These are phyloP conservation scores for Panus rudis DNA, from an alignment of 768 basidiomycete genomes.

Conservation along the genomic window DNA sequence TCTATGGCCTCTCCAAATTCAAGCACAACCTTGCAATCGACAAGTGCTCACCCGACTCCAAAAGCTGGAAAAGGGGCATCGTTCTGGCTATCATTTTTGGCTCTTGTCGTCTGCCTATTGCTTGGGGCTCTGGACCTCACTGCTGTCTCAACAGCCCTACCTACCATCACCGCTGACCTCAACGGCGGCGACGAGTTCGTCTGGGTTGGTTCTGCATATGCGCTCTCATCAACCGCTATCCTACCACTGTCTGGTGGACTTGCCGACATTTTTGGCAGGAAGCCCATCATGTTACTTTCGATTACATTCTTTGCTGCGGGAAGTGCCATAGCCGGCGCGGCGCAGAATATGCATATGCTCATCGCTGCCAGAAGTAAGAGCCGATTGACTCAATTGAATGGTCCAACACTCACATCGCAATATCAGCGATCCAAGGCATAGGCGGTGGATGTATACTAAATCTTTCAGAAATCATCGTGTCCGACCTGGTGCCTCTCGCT, in stretches of 20 bases:
- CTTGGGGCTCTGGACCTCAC: slow-evolving; percentile 20
- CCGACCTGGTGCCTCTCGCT: slow-evolving; percentile 19
- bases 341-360: slow-evolving; percentile 32
- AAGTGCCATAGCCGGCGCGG: slow-evolving; percentile 31
- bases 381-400: background rate
- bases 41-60: too few relatives aligned
- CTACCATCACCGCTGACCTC: slow-evolving; percentile 11
- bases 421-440: slow-evolving; percentile 18
- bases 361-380: slow-evolving; percentile 29
- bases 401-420: background rate
- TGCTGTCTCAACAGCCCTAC: slow-evolving; percentile 17
- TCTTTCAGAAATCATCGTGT: slow-evolving; percentile 17
- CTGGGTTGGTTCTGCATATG: slow-evolving; percentile 27
- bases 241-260: slow-evolving; percentile 27
- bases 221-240: slow-evolving; percentile 28
- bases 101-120: slow-evolving; percentile 14
- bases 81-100: slow-evolving; percentile 18
- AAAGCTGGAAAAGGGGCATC: slow-evolving; percentile 7
- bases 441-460: slow-evolving; percentile 19
- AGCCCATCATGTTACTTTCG: slow-evolving; percentile 24
- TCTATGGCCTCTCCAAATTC: too few relatives aligned
- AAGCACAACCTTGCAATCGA: too few relatives aligned
- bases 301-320: slow-evolving; percentile 31
- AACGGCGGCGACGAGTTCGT: slow-evolving; percentile 16
- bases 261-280: slow-evolving; percentile 29